These are phyloP conservation scores for Didymella segeticola DNA, from an alignment of 2,329 filamentous ascomycete genomes.

Conservation along the genomic window DNA sequence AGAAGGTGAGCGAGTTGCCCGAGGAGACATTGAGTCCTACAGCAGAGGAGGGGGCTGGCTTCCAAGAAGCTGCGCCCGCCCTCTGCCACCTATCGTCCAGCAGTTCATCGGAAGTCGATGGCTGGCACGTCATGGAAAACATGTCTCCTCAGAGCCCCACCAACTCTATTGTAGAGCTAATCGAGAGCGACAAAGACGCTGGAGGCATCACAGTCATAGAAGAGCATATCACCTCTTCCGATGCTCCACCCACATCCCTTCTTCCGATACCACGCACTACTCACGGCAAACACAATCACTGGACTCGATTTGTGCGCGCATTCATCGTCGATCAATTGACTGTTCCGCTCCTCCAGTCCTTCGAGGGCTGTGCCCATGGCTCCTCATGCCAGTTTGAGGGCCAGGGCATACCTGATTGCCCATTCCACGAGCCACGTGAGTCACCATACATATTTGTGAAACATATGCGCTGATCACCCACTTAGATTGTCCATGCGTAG, in stretches of 20 bases:
- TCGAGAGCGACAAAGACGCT: background rate
- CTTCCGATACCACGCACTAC: background rate
- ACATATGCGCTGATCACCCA: background rate
- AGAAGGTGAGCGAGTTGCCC: constrained; percentile 13
- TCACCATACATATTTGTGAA: background rate
- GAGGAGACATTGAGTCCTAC: background rate
- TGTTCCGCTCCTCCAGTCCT: constrained; percentile 8
- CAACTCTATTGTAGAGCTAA: background rate
- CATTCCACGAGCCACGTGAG: constrained; percentile 30
- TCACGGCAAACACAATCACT: constrained; percentile 28
- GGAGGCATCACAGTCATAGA: background rate
- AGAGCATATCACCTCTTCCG: background rate
- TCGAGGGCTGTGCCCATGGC: constrained; percentile 8
- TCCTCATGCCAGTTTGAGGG: constrained; percentile 24
- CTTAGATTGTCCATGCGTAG: constrained; percentile 23
- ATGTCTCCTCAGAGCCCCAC: background rate
- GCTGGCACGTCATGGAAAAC: background rate
- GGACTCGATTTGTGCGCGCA: constrained; percentile 20
- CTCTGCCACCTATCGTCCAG: background rate
- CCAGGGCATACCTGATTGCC: constrained; percentile 28
- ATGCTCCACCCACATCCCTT: background rate
- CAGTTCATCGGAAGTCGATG: background rate
- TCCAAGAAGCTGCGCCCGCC: background rate
- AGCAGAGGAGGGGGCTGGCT: background rate
- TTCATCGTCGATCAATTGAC: constrained; percentile 29